Conservation (phyloP, 2,329 filamentous ascomycete genomes). For the Exophiala phaeomuriformis region DNA sequence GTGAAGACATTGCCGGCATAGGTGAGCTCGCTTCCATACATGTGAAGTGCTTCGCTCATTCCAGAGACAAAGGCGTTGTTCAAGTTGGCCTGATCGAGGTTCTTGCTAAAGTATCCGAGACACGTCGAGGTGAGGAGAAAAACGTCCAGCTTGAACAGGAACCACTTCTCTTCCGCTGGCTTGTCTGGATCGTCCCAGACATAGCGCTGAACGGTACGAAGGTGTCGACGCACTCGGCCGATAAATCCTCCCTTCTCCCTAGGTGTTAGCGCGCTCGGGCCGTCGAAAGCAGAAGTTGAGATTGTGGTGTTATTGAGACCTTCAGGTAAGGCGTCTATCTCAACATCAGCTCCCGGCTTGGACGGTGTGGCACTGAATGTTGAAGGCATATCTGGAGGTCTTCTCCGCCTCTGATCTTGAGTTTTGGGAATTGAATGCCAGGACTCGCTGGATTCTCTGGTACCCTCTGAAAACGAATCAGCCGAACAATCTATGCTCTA, state of each 20-base stretch:
- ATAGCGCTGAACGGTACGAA: conserved; percentile 29
- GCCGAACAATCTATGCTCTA: too few species aligned
- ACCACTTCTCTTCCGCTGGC: conserved; percentile 39
- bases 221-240: neutral
- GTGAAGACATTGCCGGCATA: conserved; percentile 29
- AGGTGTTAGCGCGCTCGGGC: neutral
- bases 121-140: conserved; percentile 29
- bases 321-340: neutral
- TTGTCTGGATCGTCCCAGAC: conserved; percentile 49
- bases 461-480: too few species aligned
- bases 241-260: conserved; percentile 1
- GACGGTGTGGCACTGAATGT: neutral
- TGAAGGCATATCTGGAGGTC: neutral
- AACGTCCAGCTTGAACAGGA: conserved; percentile 30
- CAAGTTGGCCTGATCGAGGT: conserved; percentile 23
- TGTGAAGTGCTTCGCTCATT: conserved; percentile 43
- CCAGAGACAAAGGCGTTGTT: conserved; percentile 28
- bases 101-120: conserved; percentile 28
- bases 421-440: too few species aligned
- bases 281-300: neutral
- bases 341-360: neutral
- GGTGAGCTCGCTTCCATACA: conserved; percentile 47
- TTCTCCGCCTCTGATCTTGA: too few species aligned
- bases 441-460: too few species aligned
- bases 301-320: neutral